These are phyloP conservation scores for Sutorius australiensis DNA, from an alignment of 768 basidiomycete species.

Conservation along the genomic window DNA sequence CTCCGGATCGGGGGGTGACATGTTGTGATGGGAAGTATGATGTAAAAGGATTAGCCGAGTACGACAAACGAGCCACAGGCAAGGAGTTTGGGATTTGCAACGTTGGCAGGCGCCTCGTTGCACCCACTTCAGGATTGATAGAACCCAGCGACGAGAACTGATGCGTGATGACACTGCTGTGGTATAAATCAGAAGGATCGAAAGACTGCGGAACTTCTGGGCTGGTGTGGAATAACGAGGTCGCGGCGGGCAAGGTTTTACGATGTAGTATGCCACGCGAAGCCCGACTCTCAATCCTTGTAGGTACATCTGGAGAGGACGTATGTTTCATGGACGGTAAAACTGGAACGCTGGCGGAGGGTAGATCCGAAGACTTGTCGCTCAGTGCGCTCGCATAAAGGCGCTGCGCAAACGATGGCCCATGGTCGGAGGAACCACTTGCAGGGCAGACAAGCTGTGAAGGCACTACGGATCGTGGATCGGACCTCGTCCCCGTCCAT, in stretches of 20 bases:
- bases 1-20: background rate
- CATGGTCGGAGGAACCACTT: slow-evolving; percentile 10
- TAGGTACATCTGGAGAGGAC: background rate
- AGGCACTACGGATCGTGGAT: background rate
- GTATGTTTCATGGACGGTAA: slow-evolving; percentile 1
- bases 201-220: slow-evolving; percentile 1
- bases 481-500: slow-evolving; percentile 4
- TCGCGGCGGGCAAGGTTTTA: slow-evolving; percentile 6
- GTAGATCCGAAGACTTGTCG: slow-evolving; percentile 10
- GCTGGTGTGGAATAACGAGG: slow-evolving; percentile 1
- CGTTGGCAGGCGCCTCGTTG: background rate
- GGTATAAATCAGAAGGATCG: slow-evolving; percentile 16
- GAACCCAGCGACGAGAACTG: slow-evolving; percentile 3
- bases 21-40: background rate
- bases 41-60: background rate
- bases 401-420: slow-evolving; percentile 38
- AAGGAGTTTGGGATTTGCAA: background rate
- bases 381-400: slow-evolving; percentile 41
- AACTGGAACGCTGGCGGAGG: slow-evolving; percentile 4
- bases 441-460: background rate
- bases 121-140: background rate
- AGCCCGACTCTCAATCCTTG: background rate
- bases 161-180: slow-evolving; percentile 8
- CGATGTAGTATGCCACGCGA: background rate
- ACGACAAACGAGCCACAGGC: background rate